Percentiles rank a stretch among this genome's conserved stretches.
These are phyloP conservation scores for Diaporthe ilicicola DNA, from an alignment of 2,329 filamentous ascomycete species.

Conservation along the genomic window DNA sequence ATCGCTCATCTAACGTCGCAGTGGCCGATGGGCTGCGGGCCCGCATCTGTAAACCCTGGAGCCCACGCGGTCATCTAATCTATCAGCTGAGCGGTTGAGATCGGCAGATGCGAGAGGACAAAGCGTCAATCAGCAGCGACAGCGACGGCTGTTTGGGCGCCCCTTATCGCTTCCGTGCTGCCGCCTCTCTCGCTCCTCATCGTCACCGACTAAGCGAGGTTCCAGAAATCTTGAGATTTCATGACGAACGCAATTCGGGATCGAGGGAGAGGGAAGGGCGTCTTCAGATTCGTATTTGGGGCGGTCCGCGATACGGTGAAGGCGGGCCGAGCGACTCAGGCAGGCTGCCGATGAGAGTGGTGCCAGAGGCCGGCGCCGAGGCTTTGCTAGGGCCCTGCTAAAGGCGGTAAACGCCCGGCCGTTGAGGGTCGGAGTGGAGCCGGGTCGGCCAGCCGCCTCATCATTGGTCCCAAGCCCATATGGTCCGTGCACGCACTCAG, in stretches of 20 bases:
- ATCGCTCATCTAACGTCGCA: slow-evolving; percentile 7
- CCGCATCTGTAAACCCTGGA: background rate
- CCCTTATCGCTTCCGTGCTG: background rate
- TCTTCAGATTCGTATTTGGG: background rate
- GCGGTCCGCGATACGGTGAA: background rate
- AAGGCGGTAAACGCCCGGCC: slow-evolving; percentile 14
- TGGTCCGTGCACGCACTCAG: slow-evolving; percentile 27
- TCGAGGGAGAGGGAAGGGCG: background rate
- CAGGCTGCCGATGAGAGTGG: background rate
- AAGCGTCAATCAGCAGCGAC: background rate
- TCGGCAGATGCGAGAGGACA: slow-evolving; percentile 6
- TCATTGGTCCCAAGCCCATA: background rate
- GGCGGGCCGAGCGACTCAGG: slow-evolving; percentile 13
- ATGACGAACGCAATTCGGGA: background rate
- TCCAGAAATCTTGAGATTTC: background rate
- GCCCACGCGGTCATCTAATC: slow-evolving; percentile 4
- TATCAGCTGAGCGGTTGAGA: background rate
- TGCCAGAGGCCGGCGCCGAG: slow-evolving; percentile 4
- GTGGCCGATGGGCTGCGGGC: background rate
- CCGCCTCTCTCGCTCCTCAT: background rate
- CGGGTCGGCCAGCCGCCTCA: background rate
- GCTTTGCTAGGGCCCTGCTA: background rate
- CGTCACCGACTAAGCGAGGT: background rate
- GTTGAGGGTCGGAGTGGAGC: slow-evolving; percentile 1
- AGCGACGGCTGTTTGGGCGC: background rate